A percentile compares a stretch with the other conserved stretches of the same genome.
Conservation (phyloP, 2,329 filamentous ascomycete genomes). For the Trichoderma endophyticum region DNA sequence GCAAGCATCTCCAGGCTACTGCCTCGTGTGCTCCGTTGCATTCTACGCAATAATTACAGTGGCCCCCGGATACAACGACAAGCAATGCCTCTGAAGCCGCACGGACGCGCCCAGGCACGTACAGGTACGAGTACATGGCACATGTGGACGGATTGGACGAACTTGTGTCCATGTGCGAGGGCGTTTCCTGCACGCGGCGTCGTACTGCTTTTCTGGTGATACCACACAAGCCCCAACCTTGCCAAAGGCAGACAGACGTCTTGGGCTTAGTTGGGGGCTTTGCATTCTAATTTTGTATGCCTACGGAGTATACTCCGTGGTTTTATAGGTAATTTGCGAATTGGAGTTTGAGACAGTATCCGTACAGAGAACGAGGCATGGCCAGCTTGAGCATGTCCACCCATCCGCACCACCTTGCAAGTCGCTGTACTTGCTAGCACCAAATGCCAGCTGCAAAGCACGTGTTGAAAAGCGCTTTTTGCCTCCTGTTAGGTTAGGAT, state of each 20-base stretch:
- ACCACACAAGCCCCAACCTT: background rate
- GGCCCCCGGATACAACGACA: background rate
- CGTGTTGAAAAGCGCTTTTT: background rate
- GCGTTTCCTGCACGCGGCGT: conserved; percentile 4
- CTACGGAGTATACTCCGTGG: background rate
- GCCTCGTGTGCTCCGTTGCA: background rate
- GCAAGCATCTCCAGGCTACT: background rate
- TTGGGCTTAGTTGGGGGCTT: background rate
- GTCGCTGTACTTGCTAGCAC: background rate
- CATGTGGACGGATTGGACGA: conserved; percentile 9
- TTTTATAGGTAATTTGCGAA: too few relatives aligned
- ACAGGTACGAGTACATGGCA: background rate
- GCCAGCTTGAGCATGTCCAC: background rate
- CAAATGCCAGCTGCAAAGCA: conserved; percentile 8
- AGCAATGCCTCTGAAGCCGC: background rate
- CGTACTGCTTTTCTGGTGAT: background rate
- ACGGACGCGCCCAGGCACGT: background rate
- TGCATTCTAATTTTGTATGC: background rate
- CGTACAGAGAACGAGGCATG: background rate
- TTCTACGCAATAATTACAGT: background rate
- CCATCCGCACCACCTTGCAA: background rate
- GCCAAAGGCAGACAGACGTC: background rate
- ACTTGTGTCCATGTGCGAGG: conserved; percentile 13
- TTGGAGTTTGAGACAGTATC: too few relatives aligned
- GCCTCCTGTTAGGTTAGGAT: background rate